A percentile compares a stretch with the other conserved stretches of the same genome.
Evolutionary conservation across 2,329 filamentous ascomycete species (phyloP).

Genomic region (Aspergillus ruber): DNA sequence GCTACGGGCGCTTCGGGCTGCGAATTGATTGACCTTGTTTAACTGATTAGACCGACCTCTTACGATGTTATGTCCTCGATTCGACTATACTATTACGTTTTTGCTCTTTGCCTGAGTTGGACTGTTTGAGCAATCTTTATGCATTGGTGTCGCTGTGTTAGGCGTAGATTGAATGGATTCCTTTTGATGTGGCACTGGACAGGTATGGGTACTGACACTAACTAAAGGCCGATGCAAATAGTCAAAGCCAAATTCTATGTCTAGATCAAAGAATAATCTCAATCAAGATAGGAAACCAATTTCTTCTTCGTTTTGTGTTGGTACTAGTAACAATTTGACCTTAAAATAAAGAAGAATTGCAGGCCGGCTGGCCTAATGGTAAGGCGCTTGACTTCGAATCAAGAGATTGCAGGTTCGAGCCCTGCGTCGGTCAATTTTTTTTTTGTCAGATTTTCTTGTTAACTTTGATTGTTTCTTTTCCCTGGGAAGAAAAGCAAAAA

Average conservation of each 20-base stretch:
- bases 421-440: constrained; percentile 29
- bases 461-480: constrained; percentile 8
- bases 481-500: too few species aligned
- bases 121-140: too few species aligned
- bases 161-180: background rate
- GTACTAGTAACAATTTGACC: background rate
- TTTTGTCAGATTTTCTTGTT: background rate
- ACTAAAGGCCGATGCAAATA: background rate
- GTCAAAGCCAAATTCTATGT: background rate
- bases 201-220: too few species aligned
- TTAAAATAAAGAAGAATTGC: background rate
- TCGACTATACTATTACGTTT: too few species aligned
- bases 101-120: too few species aligned
- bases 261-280: background rate
- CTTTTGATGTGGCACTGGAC: background rate
- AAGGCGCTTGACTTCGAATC: constrained; percentile 49
- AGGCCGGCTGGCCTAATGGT: constrained; percentile 41
- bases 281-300: background rate
- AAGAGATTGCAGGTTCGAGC: constrained; percentile 47
- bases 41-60: too few species aligned
- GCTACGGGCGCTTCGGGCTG: constrained; percentile 35
- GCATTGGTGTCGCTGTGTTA: background rate
- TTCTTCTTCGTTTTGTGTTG: background rate
- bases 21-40: constrained; percentile 16
- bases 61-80: too few species aligned